Conservation (phyloP, 2,329 filamentous ascomycete species). For the Didymella keratinophila region DNA sequence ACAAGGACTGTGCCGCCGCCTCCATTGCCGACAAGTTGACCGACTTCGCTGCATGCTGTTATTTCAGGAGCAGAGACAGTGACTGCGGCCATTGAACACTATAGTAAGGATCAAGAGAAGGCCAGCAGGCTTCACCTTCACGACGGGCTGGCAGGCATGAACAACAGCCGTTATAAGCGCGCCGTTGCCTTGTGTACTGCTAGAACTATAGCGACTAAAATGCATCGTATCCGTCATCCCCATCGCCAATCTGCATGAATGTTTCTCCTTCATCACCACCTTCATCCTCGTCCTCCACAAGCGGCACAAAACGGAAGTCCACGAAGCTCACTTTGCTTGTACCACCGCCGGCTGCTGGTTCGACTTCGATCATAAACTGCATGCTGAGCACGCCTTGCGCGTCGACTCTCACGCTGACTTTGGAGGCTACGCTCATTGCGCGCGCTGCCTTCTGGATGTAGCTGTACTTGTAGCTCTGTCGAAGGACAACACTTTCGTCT, state of each 20-base stretch:
- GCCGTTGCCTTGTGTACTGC: too few relatives aligned
- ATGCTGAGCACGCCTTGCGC: constrained; percentile 88
- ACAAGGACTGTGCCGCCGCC: too few relatives aligned
- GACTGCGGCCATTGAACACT: too few relatives aligned
- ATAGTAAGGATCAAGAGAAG: too few relatives aligned
- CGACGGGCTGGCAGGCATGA: too few relatives aligned
- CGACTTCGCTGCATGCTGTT: too few relatives aligned
- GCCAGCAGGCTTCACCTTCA: too few relatives aligned
- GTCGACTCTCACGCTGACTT: constrained; percentile 90
- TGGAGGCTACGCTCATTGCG: constrained; percentile 92
- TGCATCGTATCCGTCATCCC: constrained; percentile 2
- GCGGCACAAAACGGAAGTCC: constrained; percentile 83
- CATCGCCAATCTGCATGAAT: constrained; percentile 23
- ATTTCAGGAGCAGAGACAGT: too few relatives aligned
- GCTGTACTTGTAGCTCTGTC: constrained; percentile 82
- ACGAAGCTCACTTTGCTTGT: constrained; percentile 72
- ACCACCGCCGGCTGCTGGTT: constrained; percentile 47
- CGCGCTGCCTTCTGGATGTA: constrained; percentile 84
- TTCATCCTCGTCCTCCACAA: constrained; percentile 66
- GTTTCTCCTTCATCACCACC: constrained; percentile 32
- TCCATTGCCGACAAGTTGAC: too few relatives aligned
- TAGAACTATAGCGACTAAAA: not conserved
- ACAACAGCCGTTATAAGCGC: too few relatives aligned
- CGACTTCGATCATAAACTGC: constrained; percentile 95
- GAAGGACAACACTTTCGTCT: constrained; percentile 33